These are phyloP conservation scores for Forsythia suspensa DNA, from an alignment of 257 asterid genomes.

Conservation along the genomic window DNA sequence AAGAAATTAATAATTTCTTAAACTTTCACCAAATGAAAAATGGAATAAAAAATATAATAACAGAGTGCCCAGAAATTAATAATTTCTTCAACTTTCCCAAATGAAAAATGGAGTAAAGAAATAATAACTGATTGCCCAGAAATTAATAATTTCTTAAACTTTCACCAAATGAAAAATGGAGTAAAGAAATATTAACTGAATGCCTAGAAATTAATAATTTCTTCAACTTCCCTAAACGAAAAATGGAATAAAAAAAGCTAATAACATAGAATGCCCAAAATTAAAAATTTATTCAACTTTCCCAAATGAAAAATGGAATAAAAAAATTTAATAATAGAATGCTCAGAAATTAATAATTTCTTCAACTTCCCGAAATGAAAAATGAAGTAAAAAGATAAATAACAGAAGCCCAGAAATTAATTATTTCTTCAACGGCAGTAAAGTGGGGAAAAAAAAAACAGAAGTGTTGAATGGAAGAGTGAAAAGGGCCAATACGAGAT, in stretches of 20 bases:
- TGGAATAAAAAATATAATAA: background rate
- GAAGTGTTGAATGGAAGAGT: background rate
- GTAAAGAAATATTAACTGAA: background rate
- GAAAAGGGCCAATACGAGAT: constrained; percentile 45
- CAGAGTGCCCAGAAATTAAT: background rate
- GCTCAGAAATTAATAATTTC: background rate
- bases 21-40: background rate
- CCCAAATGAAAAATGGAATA: background rate
- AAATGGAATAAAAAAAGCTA: background rate
- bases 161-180: background rate
- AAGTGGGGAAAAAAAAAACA: background rate
- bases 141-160: background rate
- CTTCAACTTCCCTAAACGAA: background rate
- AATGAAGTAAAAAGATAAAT: background rate
- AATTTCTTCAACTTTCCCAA: background rate
- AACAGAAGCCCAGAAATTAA: background rate
- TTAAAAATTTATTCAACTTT: background rate
- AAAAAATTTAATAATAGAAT: background rate
- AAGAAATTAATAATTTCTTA: background rate
- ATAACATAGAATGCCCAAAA: background rate
- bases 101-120: no score
- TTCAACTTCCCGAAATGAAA: background rate
- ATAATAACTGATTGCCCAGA: background rate
- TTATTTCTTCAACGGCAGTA: background rate
- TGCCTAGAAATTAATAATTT: background rate